Evolutionary conservation across 108 stramenopile genomes (phyloP), one percentile per base, ranked within the genome.

Genomic region (Nitzschia sp.): DNA sequence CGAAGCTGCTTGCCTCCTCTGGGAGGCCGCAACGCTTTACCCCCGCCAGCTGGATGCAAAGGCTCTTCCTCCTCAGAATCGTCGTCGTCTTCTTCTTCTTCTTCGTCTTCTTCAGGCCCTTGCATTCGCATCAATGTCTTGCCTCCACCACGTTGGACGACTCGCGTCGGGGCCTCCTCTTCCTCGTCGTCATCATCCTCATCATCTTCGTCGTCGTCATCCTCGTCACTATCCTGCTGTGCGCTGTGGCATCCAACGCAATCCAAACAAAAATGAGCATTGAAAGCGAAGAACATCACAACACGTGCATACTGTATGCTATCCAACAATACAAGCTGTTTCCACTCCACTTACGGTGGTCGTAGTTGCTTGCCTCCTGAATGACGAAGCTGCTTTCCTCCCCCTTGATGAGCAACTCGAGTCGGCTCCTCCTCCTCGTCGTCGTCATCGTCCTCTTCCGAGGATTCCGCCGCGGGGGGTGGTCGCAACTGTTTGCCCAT

Each of bases 331-430:
- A n/a, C n/a, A n/a, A n/a, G n/a, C n/a, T 22, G 19, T 26, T 8
- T n/a, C n/a, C n/a, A n/a, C n/a, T n/a, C 1, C 46, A 78, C 73
- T 74, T 74, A 75, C 59, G 80, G 81, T 52, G 80, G 63, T 32
- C 79, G 83, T 46, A 93, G 69, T 41, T 85, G 81, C 56, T 93
- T 93, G n/a, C 91, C 91, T 16, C 82, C 77, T 0, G 78, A 63
- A 9, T 77, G 65, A 45, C 80, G 72, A n/a, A 93, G 77, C 45
- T 88, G 88, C 61, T 93, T 93, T 34, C 91, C 89, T 36, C 80
- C 86, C 21, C 66, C 63, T 8, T 68, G 68, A 19, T 45, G 63
- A 33, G 41, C 69, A 17, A 55, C 75, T 33, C 58, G 80, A 46
- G 50, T 35, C 41, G 77, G 64, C 32, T 58, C 50, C 11, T 72